Base-by-base conservation (phyloP, 192 early-diverging fungal genomes). In the Coemansia sp. region DNA sequence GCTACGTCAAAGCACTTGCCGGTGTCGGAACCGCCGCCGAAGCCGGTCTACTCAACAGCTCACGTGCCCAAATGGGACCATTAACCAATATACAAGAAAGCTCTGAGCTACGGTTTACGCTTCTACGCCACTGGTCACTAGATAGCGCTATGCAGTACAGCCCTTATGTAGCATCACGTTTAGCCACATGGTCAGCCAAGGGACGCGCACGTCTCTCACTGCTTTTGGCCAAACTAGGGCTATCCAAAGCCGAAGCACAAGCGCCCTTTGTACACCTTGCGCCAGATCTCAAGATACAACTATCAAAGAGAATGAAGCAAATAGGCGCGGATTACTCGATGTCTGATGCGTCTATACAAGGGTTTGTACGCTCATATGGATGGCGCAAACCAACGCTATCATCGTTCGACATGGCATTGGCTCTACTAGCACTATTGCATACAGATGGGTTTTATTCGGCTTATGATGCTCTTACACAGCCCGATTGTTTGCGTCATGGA, bases 121-220 rank as follows among this genome's bases (percentile, higher is more conserved):
- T 98, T 68, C 86, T 94, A 22, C 83, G 94, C 38, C 96, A 98
- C 66, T 98, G 96, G 96, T 94, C 87, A 48, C 80, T 98, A 4
- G 88, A 90, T 63, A 92, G 91, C 38, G 88, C 90, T 55, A 89
- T 98, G 93, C 90, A 87, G 59, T 90, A 90, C 73, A 95, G 93
- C 49, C 85, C 86, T 10, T 96, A 93, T 63, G 93, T 98, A 7
- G 92, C 89, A 4, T 87, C 90, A 22, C 90, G 89, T 61, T 75
- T 98, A 40, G 95, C 91, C 8, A 88, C 95, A 4, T 98, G 96
- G 96, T 89, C 89, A 22, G 90, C 91, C 62, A 84, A 81, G 22
- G 96, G 96, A 3, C 83, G 92, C 56, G 83, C 88, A 68, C 80
- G 89, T 31, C 76, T 98, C n/a, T 84, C 86, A 17, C 89, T 94